Evolutionary conservation across 768 basidiomycete genomes (phyloP), one percentile per base, ranked within the genome.

Genomic region (Daedaleopsis nitida): DNA sequence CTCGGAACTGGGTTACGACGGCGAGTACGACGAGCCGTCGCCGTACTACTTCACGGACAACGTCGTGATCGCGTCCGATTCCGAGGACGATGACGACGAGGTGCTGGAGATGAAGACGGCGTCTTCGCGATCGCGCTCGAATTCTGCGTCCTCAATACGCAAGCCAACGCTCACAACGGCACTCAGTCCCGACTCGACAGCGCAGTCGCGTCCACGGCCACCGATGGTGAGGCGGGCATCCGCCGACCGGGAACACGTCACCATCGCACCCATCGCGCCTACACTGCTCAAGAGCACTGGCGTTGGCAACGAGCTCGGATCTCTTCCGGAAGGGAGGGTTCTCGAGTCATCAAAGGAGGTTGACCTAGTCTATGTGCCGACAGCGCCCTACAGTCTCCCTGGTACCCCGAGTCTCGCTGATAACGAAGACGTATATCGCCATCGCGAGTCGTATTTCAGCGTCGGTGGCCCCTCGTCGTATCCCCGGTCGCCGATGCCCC

Each of bases 281-380:
- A 96, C 97, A 5, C 83, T 92, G 49, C 81, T 98, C 65, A 99
- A 98, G 78, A 92, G 92, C 17, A 83, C 79, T 11, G 78, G 81
- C 1, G 76, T 80, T 11, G 81, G 80, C 7, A 82, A 84, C 53
- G 67, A 73, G 52, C 63, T 68, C 10, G 51, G 48, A 10, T 53
- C 59, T 6, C 75, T 76, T 27, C 75, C 71, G 6, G 69, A 71
- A 42, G 71, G 70, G 23, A 62, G 60, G 35, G 52, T 49, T 34
- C 47, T 37, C 54, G 52, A 50, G 39, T 62, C 59, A 52, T 52
- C 65, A 58, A 64, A 68, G 58, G 65, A 55, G 79, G 86, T 89
- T 42, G 87, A 89, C 62, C 78, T 91, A 64, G 89, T 91, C 24
- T 91, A 89, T 68, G 86, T 87, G 16, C 89, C 89, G 1, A 68